Percentiles rank a stretch among this genome's conserved stretches.
Conservation (phyloP, 441 rosid species). For the Populus hybrid region DNA sequence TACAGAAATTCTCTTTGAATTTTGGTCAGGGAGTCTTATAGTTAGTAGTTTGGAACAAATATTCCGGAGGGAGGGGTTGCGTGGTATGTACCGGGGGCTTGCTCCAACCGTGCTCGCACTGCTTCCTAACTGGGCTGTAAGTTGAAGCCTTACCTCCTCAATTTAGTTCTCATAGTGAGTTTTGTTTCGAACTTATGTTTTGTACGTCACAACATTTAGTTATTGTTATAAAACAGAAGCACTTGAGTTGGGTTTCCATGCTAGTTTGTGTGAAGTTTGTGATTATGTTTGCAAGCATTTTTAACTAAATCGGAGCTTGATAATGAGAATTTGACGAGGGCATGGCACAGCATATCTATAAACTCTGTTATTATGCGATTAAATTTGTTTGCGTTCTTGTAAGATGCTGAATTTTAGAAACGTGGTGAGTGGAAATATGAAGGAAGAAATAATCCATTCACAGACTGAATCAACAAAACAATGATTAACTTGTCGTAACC, state of each 20-base stretch:
- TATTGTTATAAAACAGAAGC: not conserved
- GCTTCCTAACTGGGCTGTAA: slow-evolving; percentile 98
- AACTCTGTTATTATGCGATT: not conserved
- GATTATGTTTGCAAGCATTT: not conserved
- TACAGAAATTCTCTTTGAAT: not conserved
- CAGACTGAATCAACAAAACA: not conserved
- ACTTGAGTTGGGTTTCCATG: not conserved
- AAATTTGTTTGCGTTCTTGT: not conserved
- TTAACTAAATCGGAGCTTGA: not conserved
- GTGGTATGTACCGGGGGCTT: slow-evolving; percentile 87
- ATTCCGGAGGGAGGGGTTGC: slow-evolving; percentile 63
- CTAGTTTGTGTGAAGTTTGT: not conserved
- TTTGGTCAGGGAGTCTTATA: slow-evolving; percentile 69
- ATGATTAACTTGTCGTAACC: not conserved
- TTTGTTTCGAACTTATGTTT: not conserved
- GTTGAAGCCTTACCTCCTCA: slow-evolving; percentile 12
- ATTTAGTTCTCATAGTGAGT: not conserved
- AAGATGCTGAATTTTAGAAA: not conserved
- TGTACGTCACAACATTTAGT: not conserved
- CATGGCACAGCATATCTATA: not conserved
- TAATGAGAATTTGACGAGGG: not conserved
- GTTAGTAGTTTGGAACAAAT: slow-evolving; percentile 64
- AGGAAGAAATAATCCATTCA: not conserved
- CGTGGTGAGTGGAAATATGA: not conserved
- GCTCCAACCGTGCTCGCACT: slow-evolving; percentile 75